These are phyloP conservation scores for Epichloe typhina DNA, from an alignment of 2,329 filamentous ascomycete species.

Conservation along the genomic window DNA sequence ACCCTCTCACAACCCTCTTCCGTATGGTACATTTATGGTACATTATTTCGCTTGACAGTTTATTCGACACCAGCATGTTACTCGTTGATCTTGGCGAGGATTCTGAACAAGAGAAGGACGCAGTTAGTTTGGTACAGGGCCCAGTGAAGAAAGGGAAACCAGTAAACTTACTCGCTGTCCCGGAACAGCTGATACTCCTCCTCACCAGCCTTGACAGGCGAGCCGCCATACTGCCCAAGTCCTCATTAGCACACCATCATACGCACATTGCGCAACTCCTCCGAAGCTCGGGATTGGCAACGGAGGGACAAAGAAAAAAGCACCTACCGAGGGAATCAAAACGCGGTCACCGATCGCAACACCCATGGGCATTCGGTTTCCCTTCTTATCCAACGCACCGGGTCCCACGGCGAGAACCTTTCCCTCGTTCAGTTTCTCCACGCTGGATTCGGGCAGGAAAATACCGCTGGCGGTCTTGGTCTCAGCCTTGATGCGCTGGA, in stretches of 20 bases:
- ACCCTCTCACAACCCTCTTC: constrained; percentile 3
- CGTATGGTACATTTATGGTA: constrained; percentile 25
- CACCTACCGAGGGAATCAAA: constrained; percentile 77
- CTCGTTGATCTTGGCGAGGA: constrained; percentile 98
- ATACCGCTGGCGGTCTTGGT: constrained; percentile 92
- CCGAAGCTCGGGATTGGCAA: too few species aligned
- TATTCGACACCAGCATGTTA: constrained; percentile 28
- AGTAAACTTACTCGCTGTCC: constrained; percentile 78
- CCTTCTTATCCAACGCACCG: constrained; percentile 74
- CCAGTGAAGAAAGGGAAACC: not conserved
- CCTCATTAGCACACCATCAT: not conserved
- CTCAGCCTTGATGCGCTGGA: constrained; percentile 96
- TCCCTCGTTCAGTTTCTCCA: constrained; percentile 97
- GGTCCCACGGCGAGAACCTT: constrained; percentile 93
- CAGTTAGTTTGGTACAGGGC: not conserved
- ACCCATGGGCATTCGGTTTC: constrained; percentile 74
- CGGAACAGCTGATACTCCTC: constrained; percentile 94
- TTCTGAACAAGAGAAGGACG: constrained; percentile 36
- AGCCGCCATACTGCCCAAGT: constrained; percentile 64
- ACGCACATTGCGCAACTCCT: too few species aligned
- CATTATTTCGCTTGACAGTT: constrained; percentile 10
- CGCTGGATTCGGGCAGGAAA: constrained; percentile 91
- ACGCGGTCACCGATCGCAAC: constrained; percentile 81
- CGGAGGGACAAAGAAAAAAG: constrained; percentile 2
- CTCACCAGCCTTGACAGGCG: constrained; percentile 91